Evolutionary conservation across 208 protist species (phyloP), one percentile per base, ranked within the genome.

Genomic region (Leishmania guyanensis): DNA sequence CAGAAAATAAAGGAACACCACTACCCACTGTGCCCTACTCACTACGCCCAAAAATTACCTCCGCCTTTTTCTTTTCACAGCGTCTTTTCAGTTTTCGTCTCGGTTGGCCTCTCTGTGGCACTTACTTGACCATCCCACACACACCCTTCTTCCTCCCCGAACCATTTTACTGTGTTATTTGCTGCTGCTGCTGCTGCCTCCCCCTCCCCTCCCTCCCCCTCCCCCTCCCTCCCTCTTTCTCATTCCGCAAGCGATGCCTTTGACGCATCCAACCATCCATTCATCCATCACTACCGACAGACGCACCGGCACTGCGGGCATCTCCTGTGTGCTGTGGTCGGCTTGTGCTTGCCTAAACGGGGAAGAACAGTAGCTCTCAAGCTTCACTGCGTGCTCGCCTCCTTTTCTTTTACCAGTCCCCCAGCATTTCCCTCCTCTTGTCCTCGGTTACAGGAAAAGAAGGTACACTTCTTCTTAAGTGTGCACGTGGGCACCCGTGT

Each of bases 141-240:
- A 5, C 39, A 20, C 22, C 33, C 12, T 39, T n/a, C 64, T 17
- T 29, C 33, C 48, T 39, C 48, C 2, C 33, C 46, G 14, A 8
- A 0, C 43, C 70, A n/a, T 53, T 33, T 73, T 54, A 46, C 43
- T 36, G 39, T 22, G 26, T 43, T 53, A 39, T 20, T 29, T 17
- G 51, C 16, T 73, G n/a, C 14, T 69, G 1, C 3, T 22, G 6
- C 66, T 36, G n/a, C n/a, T 64, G 12, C 39, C 16, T 20, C 64
- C 66, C 48, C 39, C 10, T 82, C 53, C 14, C 0, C 66, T 16
- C 66, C 33, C 16, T 43, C 70, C 9, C 29, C 39, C 16, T 29
- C 64, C 66, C 48, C 39, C 20, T 82, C 53, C 14, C 3, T 79
- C n/a, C 66, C 33, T 83, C 60, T 83, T 62, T 79, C 54, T 69